Evolutionary conservation across 805 yeast species (phyloP).

Genomic region (Suhomyces vadensis): DNA sequence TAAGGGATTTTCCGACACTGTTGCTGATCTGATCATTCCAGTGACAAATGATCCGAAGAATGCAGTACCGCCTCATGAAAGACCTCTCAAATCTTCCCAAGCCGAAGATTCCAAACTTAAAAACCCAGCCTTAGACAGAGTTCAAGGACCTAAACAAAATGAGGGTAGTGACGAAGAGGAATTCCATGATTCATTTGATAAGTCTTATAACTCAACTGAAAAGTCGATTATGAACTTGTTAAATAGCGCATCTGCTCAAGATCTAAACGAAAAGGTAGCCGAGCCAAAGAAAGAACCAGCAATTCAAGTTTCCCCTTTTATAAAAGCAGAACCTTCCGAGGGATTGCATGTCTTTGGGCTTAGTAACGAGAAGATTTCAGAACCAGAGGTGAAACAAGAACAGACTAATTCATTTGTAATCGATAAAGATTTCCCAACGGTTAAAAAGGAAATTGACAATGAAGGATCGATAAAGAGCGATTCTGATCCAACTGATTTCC

Average conservation of each 20-base stretch:
- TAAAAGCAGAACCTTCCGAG: slow-evolving; percentile 6
- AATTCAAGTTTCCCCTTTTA: background rate
- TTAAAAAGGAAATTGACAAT: slow-evolving; percentile 3
- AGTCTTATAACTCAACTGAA: slow-evolving; percentile 37
- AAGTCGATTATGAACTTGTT: slow-evolving; percentile 43
- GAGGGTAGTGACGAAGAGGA: slow-evolving; percentile 11
- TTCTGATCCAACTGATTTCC: background rate
- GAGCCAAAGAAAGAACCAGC: background rate
- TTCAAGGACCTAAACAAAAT: background rate
- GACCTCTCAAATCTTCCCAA: slow-evolving; percentile 1
- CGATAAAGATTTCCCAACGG: background rate
- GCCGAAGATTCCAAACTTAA: slow-evolving; percentile 14
- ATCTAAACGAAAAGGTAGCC: slow-evolving; percentile 7
- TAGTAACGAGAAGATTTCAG: background rate
- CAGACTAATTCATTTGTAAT: too few relatives aligned
- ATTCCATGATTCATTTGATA: slow-evolving; percentile 34
- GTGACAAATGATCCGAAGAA: slow-evolving; percentile 1
- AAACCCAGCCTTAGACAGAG: background rate
- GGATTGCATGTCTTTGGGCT: background rate
- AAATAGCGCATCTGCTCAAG: slow-evolving; percentile 18
- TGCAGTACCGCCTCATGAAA: background rate
- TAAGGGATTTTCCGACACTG: slow-evolving; percentile 41
- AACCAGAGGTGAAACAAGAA: background rate
- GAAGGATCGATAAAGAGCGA: slow-evolving; percentile 3
- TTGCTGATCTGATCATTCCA: slow-evolving; percentile 37